Evolutionary conservation across 192 early-diverging fungal species (phyloP).

Genomic region (Kappamyces sp.): DNA sequence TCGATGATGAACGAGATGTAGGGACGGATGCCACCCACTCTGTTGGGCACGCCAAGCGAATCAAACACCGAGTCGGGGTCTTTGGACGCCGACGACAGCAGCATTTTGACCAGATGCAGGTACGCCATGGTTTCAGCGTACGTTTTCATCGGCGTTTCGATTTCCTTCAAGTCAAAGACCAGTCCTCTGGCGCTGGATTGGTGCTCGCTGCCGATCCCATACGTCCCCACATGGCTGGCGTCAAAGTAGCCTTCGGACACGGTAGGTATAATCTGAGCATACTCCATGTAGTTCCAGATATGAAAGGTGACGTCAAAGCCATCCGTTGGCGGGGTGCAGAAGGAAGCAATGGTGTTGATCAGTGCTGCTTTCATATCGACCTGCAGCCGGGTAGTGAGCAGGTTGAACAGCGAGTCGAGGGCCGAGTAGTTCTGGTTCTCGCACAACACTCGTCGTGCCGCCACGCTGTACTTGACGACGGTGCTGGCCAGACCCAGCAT

Average conservation of each 20-base stretch:
- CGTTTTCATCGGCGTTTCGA: constrained; percentile 65
- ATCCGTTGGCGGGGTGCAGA: constrained; percentile 55
- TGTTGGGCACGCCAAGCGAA: constrained; percentile 59
- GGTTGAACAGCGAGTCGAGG: constrained; percentile 64
- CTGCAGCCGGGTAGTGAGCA: constrained; percentile 74
- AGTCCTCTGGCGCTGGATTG: constrained; percentile 38
- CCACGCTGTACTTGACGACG: constrained; percentile 70
- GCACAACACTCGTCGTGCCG: constrained; percentile 62
- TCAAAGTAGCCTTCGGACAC: constrained; percentile 18
- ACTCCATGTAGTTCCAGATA: constrained; percentile 78
- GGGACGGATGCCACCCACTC: constrained; percentile 61
- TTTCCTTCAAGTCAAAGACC: constrained; percentile 75
- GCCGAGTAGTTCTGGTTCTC: constrained; percentile 64
- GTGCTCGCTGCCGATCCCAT: constrained; percentile 6
- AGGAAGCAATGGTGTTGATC: constrained; percentile 73
- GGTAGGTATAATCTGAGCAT: constrained; percentile 58
- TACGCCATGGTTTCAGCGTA: constrained; percentile 88
- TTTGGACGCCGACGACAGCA: constrained; percentile 37
- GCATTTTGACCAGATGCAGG: constrained; percentile 60
- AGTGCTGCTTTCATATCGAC: constrained; percentile 77
- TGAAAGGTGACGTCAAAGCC: constrained; percentile 56
- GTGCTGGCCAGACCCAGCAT: constrained; percentile 73
- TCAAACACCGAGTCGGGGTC: constrained; percentile 45
- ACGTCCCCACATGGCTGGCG: constrained; percentile 12
- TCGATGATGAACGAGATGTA: constrained; percentile 86